Conservation (phyloP, 441 rosid species). For the Macaranga tanarius region DNA sequence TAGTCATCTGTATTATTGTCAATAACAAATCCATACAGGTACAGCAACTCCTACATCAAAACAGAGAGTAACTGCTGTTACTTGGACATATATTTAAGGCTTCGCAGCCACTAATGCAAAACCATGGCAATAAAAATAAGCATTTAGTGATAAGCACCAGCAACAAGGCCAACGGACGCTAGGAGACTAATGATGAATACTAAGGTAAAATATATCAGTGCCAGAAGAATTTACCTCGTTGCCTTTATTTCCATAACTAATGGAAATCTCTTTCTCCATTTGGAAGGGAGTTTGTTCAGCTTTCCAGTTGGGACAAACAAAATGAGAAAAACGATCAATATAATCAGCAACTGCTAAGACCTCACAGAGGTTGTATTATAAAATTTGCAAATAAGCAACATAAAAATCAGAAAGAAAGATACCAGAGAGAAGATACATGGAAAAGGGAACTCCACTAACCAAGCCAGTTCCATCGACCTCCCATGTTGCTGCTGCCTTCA, state of each 20-base stretch:
- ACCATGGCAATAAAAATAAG: not conserved
- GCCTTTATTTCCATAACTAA: conserved; percentile 94
- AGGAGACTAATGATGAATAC: not conserved
- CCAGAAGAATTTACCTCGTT: conserved; percentile 64
- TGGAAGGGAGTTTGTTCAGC: conserved; percentile 48
- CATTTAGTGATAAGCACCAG: not conserved
- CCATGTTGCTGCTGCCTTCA: conserved; percentile 89
- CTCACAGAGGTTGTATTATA: not conserved
- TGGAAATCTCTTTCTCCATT: conserved; percentile 63
- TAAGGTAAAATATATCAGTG: not conserved
- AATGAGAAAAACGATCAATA: not conserved
- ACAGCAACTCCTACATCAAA: conserved; percentile 70
- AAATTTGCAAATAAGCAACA: not conserved
- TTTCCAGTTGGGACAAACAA: conserved; percentile 33
- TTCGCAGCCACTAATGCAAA: conserved; percentile 6
- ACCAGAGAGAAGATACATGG: conserved; percentile 97
- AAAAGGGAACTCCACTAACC: conserved; percentile 56
- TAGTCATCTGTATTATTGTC: conserved; percentile 83
- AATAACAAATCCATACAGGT: conserved; percentile 85
- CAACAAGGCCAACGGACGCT: not conserved
- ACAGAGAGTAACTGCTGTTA: conserved; percentile 16
- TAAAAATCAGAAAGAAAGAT: conserved; percentile 12
- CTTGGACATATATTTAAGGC: not conserved
- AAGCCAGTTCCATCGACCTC: conserved; percentile 89
- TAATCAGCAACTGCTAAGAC: not conserved